Percentiles rank a stretch among this genome's conserved stretches.
Evolutionary conservation across 352 stramenopile genomes (phyloP).

Genomic region (Globisporangium emineosum): DNA sequence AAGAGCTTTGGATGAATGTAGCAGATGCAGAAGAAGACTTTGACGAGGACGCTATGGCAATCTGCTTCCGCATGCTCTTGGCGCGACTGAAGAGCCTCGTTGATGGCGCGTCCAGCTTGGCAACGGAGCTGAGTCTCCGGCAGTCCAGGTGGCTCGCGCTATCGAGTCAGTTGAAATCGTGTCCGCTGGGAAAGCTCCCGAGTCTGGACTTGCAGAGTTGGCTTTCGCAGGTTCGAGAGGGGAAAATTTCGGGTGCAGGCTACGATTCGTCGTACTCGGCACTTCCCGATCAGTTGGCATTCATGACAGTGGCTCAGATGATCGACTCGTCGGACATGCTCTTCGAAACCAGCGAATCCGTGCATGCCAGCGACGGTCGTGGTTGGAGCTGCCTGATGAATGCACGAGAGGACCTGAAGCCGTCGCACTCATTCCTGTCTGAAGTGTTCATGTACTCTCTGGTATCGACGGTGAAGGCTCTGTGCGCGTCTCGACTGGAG

Average conservation of each 20-base stretch:
- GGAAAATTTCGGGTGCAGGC: conserved; percentile 73
- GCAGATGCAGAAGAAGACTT: neutral
- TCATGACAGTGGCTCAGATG: conserved; percentile 13
- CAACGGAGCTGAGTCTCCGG: conserved; percentile 31
- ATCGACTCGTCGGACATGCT: conserved; percentile 25
- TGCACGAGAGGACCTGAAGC: conserved; percentile 40
- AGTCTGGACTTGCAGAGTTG: conserved; percentile 71
- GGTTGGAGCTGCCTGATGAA: conserved; percentile 30
- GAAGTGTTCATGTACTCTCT: conserved; percentile 64
- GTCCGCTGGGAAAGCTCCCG: conserved; percentile 41
- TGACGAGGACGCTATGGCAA: conserved; percentile 2
- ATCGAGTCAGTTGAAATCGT: conserved; percentile 65
- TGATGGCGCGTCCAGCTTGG: conserved; percentile 21
- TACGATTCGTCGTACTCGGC: conserved; percentile 36
- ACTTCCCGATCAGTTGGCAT: conserved; percentile 13
- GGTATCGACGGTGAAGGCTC: conserved; percentile 49
- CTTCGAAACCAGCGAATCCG: conserved; percentile 15
- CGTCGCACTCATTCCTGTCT: conserved; percentile 35
- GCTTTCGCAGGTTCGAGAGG: conserved; percentile 69
- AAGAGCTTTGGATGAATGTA: neutral
- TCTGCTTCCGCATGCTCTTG: conserved; percentile 19
- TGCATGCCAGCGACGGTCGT: neutral
- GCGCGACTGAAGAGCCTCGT: conserved; percentile 21
- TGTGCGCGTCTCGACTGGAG: conserved; percentile 50
- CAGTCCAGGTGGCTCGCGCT: conserved; percentile 69